Base-by-base conservation (phyloP, 352 stramenopile genomes). In the Globisporangium sylvaticum region DNA sequence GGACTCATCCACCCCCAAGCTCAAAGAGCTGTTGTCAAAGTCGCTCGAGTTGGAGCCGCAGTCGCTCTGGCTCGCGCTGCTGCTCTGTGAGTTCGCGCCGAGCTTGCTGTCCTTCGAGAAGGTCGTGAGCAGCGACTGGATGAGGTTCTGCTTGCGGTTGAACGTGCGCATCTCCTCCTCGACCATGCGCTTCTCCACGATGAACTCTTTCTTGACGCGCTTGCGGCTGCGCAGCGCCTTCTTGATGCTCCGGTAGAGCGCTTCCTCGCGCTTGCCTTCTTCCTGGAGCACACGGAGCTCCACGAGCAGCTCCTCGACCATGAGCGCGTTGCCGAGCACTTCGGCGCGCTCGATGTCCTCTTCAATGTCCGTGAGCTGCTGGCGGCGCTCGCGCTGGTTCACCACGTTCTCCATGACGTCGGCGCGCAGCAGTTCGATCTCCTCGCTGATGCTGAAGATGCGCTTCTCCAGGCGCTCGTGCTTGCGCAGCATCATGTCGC, bases 101-200 rank as follows among this genome's bases (percentile, higher is more conserved):
- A 66, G 42, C 10, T 53, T 53, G 24, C 48, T 71, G 25, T 81
- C 73, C 68, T 79, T 76, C 32, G 78, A 54, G 59, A 77, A 87
- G 15, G 72, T 85, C 25, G 69, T 61, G 52, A 89, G 69, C 68
- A 89, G 70, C 48, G 72, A 71, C 75, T 89, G 75, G 71, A 87
- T 87, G 60, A 89, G 75, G 68, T 78, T 81, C 66, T 89, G 74
- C 73, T 87, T 89, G 66, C 68, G 70, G 64, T 68, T 73, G 61
- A 87, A 89, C 34, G 68, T 70, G 31, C 73, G 69, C 62, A 85
- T 74, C 46, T 74, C 71, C 42, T 84, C 77, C 56, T 89, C 80
- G 15, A 82, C 72, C 8, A 42, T 46, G 8, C 58, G 39, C 58
- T 82, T 77, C 52, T 83, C 78, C 18, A 60, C 25, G 59, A 75